Base-by-base conservation (phyloP, 306 rosid genomes). In the Clitoria ternatea region DNA sequence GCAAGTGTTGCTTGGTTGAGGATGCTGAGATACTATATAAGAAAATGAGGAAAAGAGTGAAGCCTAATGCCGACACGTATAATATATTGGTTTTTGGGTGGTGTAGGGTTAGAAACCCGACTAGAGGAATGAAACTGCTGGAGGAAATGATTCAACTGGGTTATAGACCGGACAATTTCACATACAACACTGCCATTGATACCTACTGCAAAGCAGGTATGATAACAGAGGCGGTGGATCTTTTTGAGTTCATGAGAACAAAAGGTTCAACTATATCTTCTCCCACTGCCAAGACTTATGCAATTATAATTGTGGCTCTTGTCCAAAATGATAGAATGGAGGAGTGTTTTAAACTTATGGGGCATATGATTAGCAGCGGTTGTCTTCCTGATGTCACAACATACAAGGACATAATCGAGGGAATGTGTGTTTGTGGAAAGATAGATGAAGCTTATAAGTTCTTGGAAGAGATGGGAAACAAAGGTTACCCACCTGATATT, bases 361-460 rank as follows among this genome's bases (percentile, higher is more conserved):
- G 67, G 57, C 78, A 79, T 80, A 93, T 90, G 98, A 72, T 90
- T 62, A 79, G 79, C 70, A 88, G 90, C 33, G 97, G 98, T 45
- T 88, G 94, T 67, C 90, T 90, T 63, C 98, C 97, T 20, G 97
- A 90, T 70, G 98, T 93, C 72, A 75, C 96, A 19, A 90, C 98
- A n/a, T 93, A 90, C 78, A 87, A 87, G 74, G 92, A 84, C 20
- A 77, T 93, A 61, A 80, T 90, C 32, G 96, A 93, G 77, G 98
- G 97, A 61, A 90, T 90, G 94, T 90, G 94, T 80, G 55, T 87
- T 83, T 84, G 80, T 37, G 97, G 89, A 55, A 90, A 87, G 79
- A 77, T 84, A 30, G 87, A 83, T 11, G 90, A 78, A 79, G 98
- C 97, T 14, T 88, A 89, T 84, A 84, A 81, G 30, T 90, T 93